Evolutionary conservation across 371 early-diverging fungal species (phyloP).

Genomic region (Syncephalastrum sp.): DNA sequence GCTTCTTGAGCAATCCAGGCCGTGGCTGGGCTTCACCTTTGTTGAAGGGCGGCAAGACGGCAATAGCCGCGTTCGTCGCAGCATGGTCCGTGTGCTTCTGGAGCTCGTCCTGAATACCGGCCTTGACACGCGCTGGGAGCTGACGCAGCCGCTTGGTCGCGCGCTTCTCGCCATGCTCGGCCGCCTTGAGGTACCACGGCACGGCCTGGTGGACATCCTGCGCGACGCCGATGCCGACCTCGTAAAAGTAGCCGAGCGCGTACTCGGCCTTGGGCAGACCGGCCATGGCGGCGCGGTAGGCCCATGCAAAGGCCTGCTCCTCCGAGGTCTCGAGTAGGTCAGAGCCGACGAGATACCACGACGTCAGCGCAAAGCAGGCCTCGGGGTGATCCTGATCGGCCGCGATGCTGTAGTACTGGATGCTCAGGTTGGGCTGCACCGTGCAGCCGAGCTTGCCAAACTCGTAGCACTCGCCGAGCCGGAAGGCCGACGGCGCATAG

Average conservation of each 20-base stretch:
- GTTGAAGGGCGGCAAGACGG: too few species aligned
- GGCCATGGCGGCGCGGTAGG: conserved; percentile 70
- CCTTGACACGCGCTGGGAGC: conserved; percentile 3
- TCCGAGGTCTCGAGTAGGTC: conserved; percentile 79
- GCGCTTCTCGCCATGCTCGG: conserved; percentile 42
- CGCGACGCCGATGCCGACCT: conserved; percentile 82
- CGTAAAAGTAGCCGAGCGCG: conserved; percentile 91
- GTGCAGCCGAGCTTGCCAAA: conserved; percentile 63
- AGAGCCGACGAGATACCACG: conserved; percentile 94
- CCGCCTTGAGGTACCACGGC: conserved; percentile 67
- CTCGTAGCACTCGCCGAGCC: conserved; percentile 86
- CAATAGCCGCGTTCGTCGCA: too few species aligned
- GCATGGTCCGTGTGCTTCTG: too few species aligned
- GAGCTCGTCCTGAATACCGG: not conserved
- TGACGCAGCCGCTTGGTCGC: conserved; percentile 32
- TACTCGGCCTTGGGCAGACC: conserved; percentile 90
- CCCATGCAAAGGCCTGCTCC: conserved; percentile 90
- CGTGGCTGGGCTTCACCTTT: not conserved
- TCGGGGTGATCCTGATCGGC: conserved; percentile 89
- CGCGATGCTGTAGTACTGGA: conserved; percentile 79
- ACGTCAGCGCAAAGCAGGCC: conserved; percentile 90
- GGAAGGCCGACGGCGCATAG: conserved; percentile 70
- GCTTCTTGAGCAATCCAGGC: not conserved
- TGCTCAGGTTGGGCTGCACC: conserved; percentile 69
- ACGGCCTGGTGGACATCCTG: conserved; percentile 67